Evolutionary conservation across 192 early-diverging fungal species (phyloP), one percentile per base, ranked within the genome.

Genomic region (Thoreauomyces humboldtii): DNA sequence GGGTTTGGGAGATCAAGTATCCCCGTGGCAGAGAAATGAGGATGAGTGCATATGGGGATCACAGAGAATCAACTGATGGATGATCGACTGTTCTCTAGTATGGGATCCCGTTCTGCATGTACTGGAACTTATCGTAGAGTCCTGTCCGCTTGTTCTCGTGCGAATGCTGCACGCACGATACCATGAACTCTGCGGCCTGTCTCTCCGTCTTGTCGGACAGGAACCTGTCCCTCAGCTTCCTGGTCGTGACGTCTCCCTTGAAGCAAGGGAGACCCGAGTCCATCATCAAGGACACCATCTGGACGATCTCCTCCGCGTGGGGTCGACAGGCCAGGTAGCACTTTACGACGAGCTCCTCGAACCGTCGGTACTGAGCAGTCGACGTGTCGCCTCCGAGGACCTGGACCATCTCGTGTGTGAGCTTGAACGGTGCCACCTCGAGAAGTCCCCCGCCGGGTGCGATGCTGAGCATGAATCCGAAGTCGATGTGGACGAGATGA

Each of bases 381-480:
- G 86, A 79, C 2, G 83, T 71, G 33, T 88, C 84, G n/a, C 91
- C 92, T 34, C 97, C 95, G 93, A 99, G 92, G 28, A 99, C 89
- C 62, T 91, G 81, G 43, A 99, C 87, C 87, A 97, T 96, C 78
- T 99, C 97, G 27, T 91, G 83, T 0, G 97, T 99, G 61, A 99
- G 77, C 73, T 99, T 99, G 86, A 98, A 99, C 2, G 97, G 97
- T 12, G 93, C 89, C 4, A 84, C 90, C 74, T 99, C 97, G 65
- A 99, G 91, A 19, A 84, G 93, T 54, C 92, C 90, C 12, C 97
- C 97, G 65, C 97, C 97, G 9, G 96, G 95, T n/a, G 94, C 90
- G 71, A 99, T 98, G 56, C 95, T 93, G 45, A 99, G 81, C 61
- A 99, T 96, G 71, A 98, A 99, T 15, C 97, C 97, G 68, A 99